phyloP scores from a whole-genome alignment of 768 basidiomycete species.

The Austroboletus festivus region DNA sequence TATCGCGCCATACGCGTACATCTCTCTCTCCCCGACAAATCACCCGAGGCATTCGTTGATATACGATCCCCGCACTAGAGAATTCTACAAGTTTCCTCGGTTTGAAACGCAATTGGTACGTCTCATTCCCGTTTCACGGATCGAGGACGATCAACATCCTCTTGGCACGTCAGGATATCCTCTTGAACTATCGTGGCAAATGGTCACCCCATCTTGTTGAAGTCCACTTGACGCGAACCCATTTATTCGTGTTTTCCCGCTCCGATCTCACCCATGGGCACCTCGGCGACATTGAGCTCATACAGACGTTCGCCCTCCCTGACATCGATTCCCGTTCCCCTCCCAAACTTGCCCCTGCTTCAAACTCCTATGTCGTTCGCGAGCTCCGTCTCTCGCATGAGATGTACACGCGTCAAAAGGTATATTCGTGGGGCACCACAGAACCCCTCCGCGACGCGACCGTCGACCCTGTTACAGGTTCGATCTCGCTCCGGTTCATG shows the following conservation, averaged over 20 bases:
- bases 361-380: neutral
- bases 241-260: slow-evolving; percentile 17
- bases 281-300: slow-evolving; percentile 11
- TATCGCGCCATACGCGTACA: slow-evolving; percentile 13
- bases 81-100: slow-evolving; percentile 20
- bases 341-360: no score
- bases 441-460: slow-evolving; percentile 11
- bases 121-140: neutral
- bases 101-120: slow-evolving; percentile 17
- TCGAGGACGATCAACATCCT: no score
- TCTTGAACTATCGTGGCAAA: slow-evolving; percentile 16
- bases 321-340: neutral
- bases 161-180: slow-evolving; percentile 5
- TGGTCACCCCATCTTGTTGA: slow-evolving; percentile 21
- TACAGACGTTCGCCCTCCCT: slow-evolving; percentile 22
- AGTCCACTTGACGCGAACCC: slow-evolving; percentile 12
- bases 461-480: slow-evolving; percentile 5
- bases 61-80: slow-evolving; percentile 13
- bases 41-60: slow-evolving; percentile 14
- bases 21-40: slow-evolving; percentile 11
- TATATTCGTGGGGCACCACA: slow-evolving; percentile 7
- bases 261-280: slow-evolving; percentile 10
- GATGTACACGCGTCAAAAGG: slow-evolving; percentile 5
- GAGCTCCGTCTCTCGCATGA: slow-evolving; percentile 25
- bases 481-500: slow-evolving; percentile 23